Percentiles rank a stretch among this genome's conserved stretches.
Conservation (phyloP, 2,329 filamentous ascomycete genomes). For the Penicillium concentricum region DNA sequence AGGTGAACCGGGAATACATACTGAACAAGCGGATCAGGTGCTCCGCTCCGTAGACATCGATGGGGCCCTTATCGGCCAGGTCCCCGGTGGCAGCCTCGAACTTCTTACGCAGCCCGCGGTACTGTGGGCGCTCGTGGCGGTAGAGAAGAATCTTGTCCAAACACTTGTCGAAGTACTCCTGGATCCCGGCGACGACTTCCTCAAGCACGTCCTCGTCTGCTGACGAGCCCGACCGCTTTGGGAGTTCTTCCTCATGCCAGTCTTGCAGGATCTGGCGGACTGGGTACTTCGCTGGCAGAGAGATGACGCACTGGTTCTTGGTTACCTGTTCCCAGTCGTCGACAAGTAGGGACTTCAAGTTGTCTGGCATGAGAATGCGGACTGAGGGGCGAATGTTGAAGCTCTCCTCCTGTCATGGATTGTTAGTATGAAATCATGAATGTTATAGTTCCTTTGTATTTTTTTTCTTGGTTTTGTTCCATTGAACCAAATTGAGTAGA, state of each 20-base stretch:
- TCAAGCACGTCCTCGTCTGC: constrained; percentile 82
- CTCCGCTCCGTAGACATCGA: constrained; percentile 88
- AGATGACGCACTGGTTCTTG: constrained; percentile 87
- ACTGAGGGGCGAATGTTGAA: constrained; percentile 84
- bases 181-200: constrained; percentile 80
- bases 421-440: constrained; percentile 1
- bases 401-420: constrained; percentile 69
- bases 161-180: constrained; percentile 90
- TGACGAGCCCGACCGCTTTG: constrained; percentile 57
- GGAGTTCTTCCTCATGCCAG: constrained; percentile 70
- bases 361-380: constrained; percentile 81
- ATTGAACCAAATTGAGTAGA: not conserved
- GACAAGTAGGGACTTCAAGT: constrained; percentile 86
- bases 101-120: constrained; percentile 70
- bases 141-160: constrained; percentile 89
- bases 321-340: constrained; percentile 99
- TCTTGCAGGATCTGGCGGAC: constrained; percentile 77
- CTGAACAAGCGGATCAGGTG: constrained; percentile 86
- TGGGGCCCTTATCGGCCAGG: constrained; percentile 67
- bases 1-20: constrained; percentile 47
- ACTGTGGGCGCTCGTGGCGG: constrained; percentile 89
- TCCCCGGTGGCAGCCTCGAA: constrained; percentile 64
- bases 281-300: constrained; percentile 73
- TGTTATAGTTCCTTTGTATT: not conserved
- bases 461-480: not conserved